Evolutionary conservation across 352 stramenopile species (phyloP).

Genomic region (Globisporangium mamillatum): DNA sequence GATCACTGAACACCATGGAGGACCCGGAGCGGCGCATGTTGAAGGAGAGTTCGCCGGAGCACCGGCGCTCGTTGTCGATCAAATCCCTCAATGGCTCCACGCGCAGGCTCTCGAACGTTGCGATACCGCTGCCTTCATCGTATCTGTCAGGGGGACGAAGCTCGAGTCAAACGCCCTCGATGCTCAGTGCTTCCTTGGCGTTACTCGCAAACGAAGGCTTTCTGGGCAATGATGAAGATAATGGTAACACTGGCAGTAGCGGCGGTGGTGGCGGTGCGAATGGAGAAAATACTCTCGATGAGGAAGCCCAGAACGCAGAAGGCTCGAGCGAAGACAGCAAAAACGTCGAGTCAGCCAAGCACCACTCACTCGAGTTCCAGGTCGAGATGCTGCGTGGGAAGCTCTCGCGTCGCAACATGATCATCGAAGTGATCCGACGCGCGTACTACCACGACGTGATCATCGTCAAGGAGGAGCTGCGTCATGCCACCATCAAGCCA

Average conservation of each 20-base stretch:
- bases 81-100: background rate
- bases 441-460: conserved; percentile 84
- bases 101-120: background rate
- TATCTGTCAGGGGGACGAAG: background rate
- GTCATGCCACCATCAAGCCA: conserved; percentile 22
- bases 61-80: background rate
- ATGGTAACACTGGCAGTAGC: background rate
- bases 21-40: conserved; percentile 2
- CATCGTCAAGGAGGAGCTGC: conserved; percentile 79
- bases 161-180: conserved; percentile 3
- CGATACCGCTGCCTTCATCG: background rate
- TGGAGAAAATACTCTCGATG: background rate
- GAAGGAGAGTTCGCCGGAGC: background rate
- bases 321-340: conserved; percentile 24
- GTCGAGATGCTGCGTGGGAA: conserved; percentile 70
- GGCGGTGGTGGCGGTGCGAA: background rate
- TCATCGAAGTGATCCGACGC: conserved; percentile 69
- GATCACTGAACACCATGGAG: conserved; percentile 4
- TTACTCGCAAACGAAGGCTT: conserved; percentile 7
- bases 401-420: conserved; percentile 62
- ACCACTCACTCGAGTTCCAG: conserved; percentile 34
- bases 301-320: background rate
- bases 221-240: background rate
- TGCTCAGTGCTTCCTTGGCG: conserved; percentile 13
- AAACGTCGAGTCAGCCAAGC: conserved; percentile 35